Evolutionary conservation across 306 rosid genomes (phyloP), one percentile per base, ranked within the genome.

Genomic region (Begonia loranthoides): DNA sequence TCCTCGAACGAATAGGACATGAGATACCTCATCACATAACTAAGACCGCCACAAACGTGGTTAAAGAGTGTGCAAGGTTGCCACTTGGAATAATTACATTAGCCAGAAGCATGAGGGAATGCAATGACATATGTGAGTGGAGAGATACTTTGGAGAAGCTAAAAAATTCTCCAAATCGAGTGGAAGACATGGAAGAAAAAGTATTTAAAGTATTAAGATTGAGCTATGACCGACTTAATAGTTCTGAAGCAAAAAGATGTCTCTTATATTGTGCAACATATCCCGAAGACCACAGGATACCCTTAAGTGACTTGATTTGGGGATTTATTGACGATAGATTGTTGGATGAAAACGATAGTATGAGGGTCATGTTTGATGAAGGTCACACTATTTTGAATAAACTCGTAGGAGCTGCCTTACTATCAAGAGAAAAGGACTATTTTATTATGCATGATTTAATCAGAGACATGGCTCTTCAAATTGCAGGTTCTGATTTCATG

Each of bases 151-250:
- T 57, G 16, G 51, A 45, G 10, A 47, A 24, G 9, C n/a, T 28
- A 15, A 46, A 15, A 22, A 19, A 14, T 4, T 49, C 33, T 21
- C 12, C 9, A 21, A 0, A 3, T 4, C 0, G 13, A 10, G 33
- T 41, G 13, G 52, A 46, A 9, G 72, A 66, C 41, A 71, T 71
- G 72, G 66, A 66, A 1, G 51, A 19, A 34, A 60, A 49, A 49
- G 65, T 71, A 36, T 55, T 66, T 45, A 12, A 19, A 1, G 61
- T 66, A 52, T 38, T 66, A 14, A 60, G 36, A 61, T 45, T 34
- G 12, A 68, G 78, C 50, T 68, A 60, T 36, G 59, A 63, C 5
- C 44, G 15, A 15, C 51, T 68, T 36, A 19, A 49, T 1, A 59
- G 59, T 57, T 15, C 50, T 3, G 11, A 14, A 13, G 7, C 63